Evolutionary conservation across 1,284 basidiomycete species (phyloP), one percentile per base, ranked within the genome.

Genomic region (Mycena sp.): DNA sequence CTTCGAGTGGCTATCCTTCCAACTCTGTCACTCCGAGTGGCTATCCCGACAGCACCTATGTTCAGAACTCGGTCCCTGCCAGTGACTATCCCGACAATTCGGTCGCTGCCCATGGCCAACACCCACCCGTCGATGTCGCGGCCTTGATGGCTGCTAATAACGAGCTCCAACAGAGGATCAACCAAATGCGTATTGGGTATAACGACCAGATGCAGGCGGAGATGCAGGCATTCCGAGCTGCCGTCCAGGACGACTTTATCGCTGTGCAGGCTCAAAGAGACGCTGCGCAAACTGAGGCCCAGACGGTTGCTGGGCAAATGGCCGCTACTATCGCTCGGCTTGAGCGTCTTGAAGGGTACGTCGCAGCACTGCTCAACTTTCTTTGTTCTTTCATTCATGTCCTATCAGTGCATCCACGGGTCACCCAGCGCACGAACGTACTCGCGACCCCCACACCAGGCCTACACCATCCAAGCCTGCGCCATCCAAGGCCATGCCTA

Each of bases 341-440:
- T 48, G 58, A 60, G 32, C 16, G 10, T 29, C 35, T 58, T 51
- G 58, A 59, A 44, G 11, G 40, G 58, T 60, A 37, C n/a, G 50
- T 60, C 16, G 9, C 23, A 38, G 23, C 19, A 2, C 38, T 44
- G 6, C 21, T 40, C 35, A 17, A 21, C n/a, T 53, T 46, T 46
- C 43, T 46, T 53, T 11, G 17, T 23, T 40, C 50, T 26, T 46
- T 48, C 4, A 40, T 11, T 53, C 25, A 48, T 48, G 25, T 17
- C 23, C n/a, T 37, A 53, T 60, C 50, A 60, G 58, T 44, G 29
- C 45, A 28, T 17, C 48, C 21, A 14, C 3, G n/a, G n/a, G n/a
- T n/a, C n/a, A n/a, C n/a, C n/a, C n/a, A n/a, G n/a, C n/a, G n/a
- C n/a, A n/a, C 28, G 14, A 61, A 6, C 30, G 48, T 35, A 43